Conservation (phyloP, 257 asterid species). For the Solanum lignicaule region DNA sequence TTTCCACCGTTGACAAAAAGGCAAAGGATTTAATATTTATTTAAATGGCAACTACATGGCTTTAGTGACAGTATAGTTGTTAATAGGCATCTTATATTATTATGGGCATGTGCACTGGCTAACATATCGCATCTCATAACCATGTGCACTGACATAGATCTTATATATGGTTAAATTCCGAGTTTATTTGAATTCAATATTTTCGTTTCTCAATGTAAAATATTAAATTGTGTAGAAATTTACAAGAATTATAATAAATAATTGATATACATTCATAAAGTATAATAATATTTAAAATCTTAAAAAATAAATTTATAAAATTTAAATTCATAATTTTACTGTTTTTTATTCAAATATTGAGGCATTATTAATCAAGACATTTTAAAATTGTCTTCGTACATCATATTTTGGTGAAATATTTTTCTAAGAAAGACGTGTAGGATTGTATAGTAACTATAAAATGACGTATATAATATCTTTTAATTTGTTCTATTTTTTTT, state of each 20-base stretch:
- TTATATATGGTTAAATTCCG: not conserved
- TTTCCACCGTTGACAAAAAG: accelerated
- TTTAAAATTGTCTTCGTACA: not conserved
- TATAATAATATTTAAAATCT: not conserved
- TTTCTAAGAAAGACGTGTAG: not conserved
- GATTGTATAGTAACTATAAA: not conserved
- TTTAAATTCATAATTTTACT: too few relatives aligned
- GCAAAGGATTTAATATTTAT: too few relatives aligned
- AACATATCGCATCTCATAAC: not conserved
- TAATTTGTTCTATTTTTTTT: too few relatives aligned
- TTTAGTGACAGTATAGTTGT: not conserved
- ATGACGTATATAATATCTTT: not conserved
- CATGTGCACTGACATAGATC: not conserved
- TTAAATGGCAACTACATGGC: not conserved
- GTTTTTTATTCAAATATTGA: not conserved
- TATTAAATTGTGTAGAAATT: not conserved
- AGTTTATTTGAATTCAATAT: not conserved
- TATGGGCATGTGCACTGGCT: not conserved
- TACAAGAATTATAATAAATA: not conserved
- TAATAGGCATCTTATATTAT: not conserved
- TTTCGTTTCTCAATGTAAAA: not conserved
- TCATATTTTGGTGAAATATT: not conserved
- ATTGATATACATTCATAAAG: not conserved
- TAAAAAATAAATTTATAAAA: not conserved
- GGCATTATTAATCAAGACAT: not conserved